Percentiles rank a stretch among this genome's conserved stretches.
Conservation (phyloP, 176 grass and related monocot species). For the Oryza brachyantha region DNA sequence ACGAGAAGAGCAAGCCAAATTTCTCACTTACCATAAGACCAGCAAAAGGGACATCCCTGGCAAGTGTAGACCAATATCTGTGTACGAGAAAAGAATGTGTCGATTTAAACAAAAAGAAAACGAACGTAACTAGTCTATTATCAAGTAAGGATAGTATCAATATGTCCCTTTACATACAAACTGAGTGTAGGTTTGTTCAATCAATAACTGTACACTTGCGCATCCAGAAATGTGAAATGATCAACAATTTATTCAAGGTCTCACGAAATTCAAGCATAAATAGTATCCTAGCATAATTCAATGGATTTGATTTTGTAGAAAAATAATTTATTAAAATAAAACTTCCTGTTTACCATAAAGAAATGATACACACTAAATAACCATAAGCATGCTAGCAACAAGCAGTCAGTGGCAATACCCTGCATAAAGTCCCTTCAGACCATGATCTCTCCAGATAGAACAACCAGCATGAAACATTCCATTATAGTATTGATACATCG, state of each 20-base stretch:
- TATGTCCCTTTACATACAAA: conserved; percentile 7
- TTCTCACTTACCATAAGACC: conserved; percentile 74
- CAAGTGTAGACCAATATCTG: conserved; percentile 97
- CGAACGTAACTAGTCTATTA: conserved; percentile 2
- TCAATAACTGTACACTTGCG: not conserved
- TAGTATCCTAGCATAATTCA: not conserved
- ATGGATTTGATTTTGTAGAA: not conserved
- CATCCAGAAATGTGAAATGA: not conserved
- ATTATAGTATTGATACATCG: conserved; percentile 84
- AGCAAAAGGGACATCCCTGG: conserved; percentile 98
- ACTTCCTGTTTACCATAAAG: not conserved
- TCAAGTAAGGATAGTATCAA: conserved; percentile 5
- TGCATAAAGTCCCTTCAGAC: conserved; percentile 81
- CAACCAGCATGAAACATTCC: conserved; percentile 86
- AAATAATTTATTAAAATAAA: not conserved
- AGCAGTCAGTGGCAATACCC: conserved; percentile 46
- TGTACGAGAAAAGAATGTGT: conserved; percentile 17
- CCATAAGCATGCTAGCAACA: conserved; percentile 20
- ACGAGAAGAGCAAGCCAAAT: conserved; percentile 16
- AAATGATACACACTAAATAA: not conserved
- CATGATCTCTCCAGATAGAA: conserved; percentile 86
- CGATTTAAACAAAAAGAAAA: conserved; percentile 24
- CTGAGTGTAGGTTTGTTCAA: not conserved
- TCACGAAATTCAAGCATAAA: not conserved
- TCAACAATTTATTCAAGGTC: not conserved